A percentile compares a stretch with the other conserved stretches of the same genome.
Evolutionary conservation across 768 basidiomycete genomes (phyloP).

Genomic region (Tylopilus felleus): DNA sequence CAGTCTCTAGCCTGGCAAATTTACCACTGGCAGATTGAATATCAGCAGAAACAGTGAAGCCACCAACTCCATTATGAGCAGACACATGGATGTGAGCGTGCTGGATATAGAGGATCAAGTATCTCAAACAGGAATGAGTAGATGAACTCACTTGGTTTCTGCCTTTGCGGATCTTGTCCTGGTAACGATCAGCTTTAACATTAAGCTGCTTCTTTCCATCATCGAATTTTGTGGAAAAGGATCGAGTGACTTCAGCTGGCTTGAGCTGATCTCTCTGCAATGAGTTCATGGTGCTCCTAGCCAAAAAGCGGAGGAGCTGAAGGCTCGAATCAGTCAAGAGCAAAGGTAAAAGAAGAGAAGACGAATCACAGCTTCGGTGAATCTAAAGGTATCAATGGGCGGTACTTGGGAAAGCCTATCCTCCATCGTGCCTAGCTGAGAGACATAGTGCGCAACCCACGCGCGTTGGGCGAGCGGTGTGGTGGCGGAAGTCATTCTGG

Average conservation of each 20-base stretch:
- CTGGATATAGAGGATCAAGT: constrained; percentile 8
- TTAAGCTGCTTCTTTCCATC: constrained; percentile 12
- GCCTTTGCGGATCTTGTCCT: constrained; percentile 31
- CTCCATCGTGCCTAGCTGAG: constrained; percentile 23
- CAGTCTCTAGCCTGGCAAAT: constrained; percentile 20
- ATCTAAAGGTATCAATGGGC: constrained; percentile 26
- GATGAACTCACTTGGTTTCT: constrained; percentile 35
- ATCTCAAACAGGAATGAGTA: neutral
- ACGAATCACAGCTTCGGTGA: constrained; percentile 19
- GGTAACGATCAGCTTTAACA: constrained; percentile 27
- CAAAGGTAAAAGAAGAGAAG: neutral
- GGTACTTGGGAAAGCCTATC: constrained; percentile 19
- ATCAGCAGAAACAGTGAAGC: constrained; percentile 22
- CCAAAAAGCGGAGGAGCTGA: constrained; percentile 27
- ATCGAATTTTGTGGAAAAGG: constrained; percentile 18
- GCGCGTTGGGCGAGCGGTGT: constrained; percentile 30
- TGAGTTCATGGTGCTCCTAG: constrained; percentile 23
- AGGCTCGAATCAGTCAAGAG: neutral
- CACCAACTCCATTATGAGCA: constrained; percentile 14
- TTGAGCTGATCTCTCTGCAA: constrained; percentile 29
- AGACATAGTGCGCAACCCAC: constrained; percentile 31
- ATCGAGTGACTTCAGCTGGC: constrained; percentile 22
- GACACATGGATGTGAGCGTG: constrained; percentile 23
- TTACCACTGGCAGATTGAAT: constrained; percentile 14
- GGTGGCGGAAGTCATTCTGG: neutral